Evolutionary conservation across 2,329 filamentous ascomycete species (phyloP).

Genomic region (Phialophora chinensis): DNA sequence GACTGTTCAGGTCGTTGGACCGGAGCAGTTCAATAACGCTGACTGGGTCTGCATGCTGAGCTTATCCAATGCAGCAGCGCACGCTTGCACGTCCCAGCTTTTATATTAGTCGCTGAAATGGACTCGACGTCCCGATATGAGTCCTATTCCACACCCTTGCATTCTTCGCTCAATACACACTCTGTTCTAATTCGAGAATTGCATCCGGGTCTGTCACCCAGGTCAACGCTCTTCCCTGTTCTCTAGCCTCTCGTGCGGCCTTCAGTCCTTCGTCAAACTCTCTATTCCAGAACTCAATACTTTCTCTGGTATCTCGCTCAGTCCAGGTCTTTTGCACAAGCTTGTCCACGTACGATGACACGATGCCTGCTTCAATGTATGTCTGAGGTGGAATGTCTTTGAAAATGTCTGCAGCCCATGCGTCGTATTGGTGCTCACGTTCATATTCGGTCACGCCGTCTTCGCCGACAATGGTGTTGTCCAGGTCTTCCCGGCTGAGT

Average conservation of each 20-base stretch:
- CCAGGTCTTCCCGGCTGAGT: conserved; percentile 28
- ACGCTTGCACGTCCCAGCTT: too few relatives aligned
- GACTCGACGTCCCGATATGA: not conserved
- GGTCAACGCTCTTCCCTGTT: conserved; percentile 25
- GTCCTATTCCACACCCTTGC: not conserved
- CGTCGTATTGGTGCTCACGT: conserved; percentile 33
- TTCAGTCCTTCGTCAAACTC: conserved; percentile 34
- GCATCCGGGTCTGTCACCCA: conserved; percentile 34
- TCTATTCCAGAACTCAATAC: conserved; percentile 31
- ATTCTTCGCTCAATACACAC: conserved; percentile 3
- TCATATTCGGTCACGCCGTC: conserved; percentile 35
- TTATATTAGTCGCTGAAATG: too few relatives aligned
- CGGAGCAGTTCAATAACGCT: not conserved
- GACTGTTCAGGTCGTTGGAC: not conserved
- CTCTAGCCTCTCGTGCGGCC: conserved; percentile 25
- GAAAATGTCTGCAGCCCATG: conserved; percentile 30
- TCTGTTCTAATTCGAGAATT: conserved; percentile 14
- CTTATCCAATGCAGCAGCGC: not conserved
- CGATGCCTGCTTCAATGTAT: conserved; percentile 32
- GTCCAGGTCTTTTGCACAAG: conserved; percentile 36
- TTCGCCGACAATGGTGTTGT: conserved; percentile 29
- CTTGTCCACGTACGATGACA: conserved; percentile 26
- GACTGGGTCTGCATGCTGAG: not conserved
- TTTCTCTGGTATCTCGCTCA: conserved; percentile 28
- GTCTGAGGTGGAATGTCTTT: conserved; percentile 23